Evolutionary conservation across 768 basidiomycete species (phyloP), one percentile per base, ranked within the genome.

Genomic region (Gyrodon lividus): DNA sequence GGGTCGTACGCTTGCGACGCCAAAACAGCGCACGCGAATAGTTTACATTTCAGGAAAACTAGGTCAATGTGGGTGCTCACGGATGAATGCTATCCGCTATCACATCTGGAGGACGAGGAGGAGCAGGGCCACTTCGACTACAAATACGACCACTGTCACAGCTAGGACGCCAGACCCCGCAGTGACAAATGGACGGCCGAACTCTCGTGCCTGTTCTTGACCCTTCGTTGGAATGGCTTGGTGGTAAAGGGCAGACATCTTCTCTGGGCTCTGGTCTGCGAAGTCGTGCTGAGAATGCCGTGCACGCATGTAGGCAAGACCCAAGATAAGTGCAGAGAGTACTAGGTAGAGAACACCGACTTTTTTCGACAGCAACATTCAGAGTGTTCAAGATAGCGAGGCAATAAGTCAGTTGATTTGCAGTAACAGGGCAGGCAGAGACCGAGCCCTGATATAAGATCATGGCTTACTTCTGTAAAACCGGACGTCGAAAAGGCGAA

Each of bases 161-260:
- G 76, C 71, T 1, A 64, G 12, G 20, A 89, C 80, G 48, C 85
- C 80, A 77, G 85, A 80, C n/a, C 92, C 92, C 6, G 89, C 86
- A 0, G 90, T 90, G 16, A 84, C 65, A 62, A 92, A 92, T 1
- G 88, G 87, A 12, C 87, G 75, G 0, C 91, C 92, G 60, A 84
- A 89, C 7, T 86, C 73, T 1, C 86, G 77, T 41, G 74, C 76
- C 26, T 74, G 73, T 50, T 83, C 78, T 59, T 86, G 83, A 0
- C 86, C 87, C 24, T 77, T 74, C 1, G 85, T 86, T 46, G 75
- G 72, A 5, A 82, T 70, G 5, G 79, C 77, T 7, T 57, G 52
- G 22, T 63, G 61, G 53, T 74, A 62, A 8, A 62, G 55, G 12
- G 67, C 61, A 10, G 48, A 42, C 44, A 58, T 45, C 26, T 56